Evolutionary conservation across 23 red algal genomes (phyloP), one percentile per base, ranked within the genome.

Genomic region (Gracilaria gracilis): DNA sequence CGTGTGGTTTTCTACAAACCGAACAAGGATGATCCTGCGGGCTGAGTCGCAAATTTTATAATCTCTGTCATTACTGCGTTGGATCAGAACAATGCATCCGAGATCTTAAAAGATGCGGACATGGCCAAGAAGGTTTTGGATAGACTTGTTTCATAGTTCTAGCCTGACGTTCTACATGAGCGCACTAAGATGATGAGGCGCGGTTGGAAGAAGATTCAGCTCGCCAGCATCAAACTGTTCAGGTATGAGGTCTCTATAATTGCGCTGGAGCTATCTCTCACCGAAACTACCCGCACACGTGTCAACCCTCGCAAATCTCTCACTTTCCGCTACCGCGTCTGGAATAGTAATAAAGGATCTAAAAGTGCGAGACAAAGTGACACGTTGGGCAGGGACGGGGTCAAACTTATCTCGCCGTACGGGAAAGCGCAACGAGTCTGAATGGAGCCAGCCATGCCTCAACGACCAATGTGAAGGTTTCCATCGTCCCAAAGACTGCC

Each of bases 81-180:
- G 8, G 86, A 90, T 24, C 21, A 64, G 21, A 90, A 81, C 49
- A 90, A 90, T 42, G 32, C 61, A 17, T 87, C 61, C 4, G 66
- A 87, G 36, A 1, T 75, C 28, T 38, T 87, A 29, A 51, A 87
- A 35, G 84, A 57, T 57, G 38, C 17, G n/a, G 84, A 87, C 17
- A 29, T 75, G 21, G 61, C 61, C 2, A 65, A 65, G 27, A 12
- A 65, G 21, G 29, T n/a, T 23, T 9, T 77, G 21, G 29, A 77
- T 31, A 44, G 25, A 7, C 34, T 77, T 46, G 36, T 53, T 25
- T 7, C 6, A 1, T 46, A 77, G 35, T 55, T 77, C 15, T 2
- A 77, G 29, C 34, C 34, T 0, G 23, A n/a, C 46, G 20, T 77
- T 25, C 35, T 77, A 21, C 72, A 55, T 2, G 72, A 40, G 15